These are phyloP conservation scores for Nitzschia inconspicua DNA, from an alignment of 108 stramenopile genomes.

Conservation along the genomic window DNA sequence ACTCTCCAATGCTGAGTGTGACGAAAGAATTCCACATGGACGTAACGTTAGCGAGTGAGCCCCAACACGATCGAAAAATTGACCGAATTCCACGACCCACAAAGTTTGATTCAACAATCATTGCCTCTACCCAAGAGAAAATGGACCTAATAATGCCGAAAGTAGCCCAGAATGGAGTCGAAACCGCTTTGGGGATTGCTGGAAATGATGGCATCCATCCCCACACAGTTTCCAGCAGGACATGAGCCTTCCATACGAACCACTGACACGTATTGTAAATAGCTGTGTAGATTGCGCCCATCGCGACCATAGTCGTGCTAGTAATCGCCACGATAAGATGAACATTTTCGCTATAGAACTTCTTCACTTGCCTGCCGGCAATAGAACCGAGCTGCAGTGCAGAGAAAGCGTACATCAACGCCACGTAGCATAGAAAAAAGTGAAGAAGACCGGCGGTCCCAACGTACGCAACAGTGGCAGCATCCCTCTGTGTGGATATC, in stretches of 20 bases:
- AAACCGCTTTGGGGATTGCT: neutral
- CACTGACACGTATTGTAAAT: neutral
- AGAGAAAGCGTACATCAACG: slow-evolving; percentile 45
- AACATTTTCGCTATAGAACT: slow-evolving; percentile 42
- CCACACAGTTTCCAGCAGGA: neutral
- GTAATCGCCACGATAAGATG: slow-evolving; percentile 23
- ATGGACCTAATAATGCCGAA: neutral
- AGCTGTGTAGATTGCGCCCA: slow-evolving; percentile 19
- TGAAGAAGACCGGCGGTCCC: slow-evolving; percentile 28
- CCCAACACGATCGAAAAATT: neutral
- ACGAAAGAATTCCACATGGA: neutral
- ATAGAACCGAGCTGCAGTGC: slow-evolving; percentile 44
- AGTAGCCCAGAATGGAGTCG: neutral
- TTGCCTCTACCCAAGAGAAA: neutral
- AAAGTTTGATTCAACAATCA: slow-evolving; percentile 20
- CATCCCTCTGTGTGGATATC: neutral
- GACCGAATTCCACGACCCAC: slow-evolving; percentile 3
- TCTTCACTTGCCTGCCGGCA: slow-evolving; percentile 34
- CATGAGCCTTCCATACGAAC: slow-evolving; percentile 18
- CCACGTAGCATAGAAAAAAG: slow-evolving; percentile 35
- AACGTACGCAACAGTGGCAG: slow-evolving; percentile 23
- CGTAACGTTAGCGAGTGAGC: neutral
- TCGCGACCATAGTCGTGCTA: slow-evolving; percentile 17
- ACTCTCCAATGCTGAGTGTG: neutral
- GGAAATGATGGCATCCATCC: neutral